phyloP scores from a whole-genome alignment of 805 yeast genomes.

The Cyberlindnera samutprakarnensis region DNA sequence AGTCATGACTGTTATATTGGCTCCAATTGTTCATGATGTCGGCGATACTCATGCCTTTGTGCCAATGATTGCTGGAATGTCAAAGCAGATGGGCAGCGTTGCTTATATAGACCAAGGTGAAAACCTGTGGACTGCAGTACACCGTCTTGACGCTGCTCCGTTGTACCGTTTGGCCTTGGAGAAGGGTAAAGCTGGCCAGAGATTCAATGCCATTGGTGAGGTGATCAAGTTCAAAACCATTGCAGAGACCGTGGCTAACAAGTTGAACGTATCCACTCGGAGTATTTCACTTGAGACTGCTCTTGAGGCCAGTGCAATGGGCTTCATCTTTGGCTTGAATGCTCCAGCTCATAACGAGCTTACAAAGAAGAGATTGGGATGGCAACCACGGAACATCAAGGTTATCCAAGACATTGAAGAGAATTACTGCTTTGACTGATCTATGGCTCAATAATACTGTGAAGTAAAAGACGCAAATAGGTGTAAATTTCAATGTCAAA shows the following conservation, averaged over 20 bases:
- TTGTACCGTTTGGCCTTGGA: constrained; percentile 23
- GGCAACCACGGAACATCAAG: constrained; percentile 19
- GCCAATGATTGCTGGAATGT: constrained; percentile 18
- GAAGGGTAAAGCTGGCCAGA: constrained; percentile 20
- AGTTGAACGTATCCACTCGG: constrained; percentile 9
- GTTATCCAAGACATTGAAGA: constrained; percentile 17
- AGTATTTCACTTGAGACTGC: constrained; percentile 13
- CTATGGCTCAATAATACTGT: too few relatives aligned
- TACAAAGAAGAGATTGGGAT: constrained; percentile 19
- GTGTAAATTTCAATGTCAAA: too few relatives aligned
- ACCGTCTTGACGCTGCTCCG: constrained; percentile 26
- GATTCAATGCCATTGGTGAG: constrained; percentile 23
- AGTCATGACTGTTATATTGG: constrained; percentile 20
- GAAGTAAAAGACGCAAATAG: too few relatives aligned
- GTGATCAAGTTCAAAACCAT: constrained; percentile 19
- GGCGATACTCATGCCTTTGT: constrained; percentile 24
- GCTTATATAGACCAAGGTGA: constrained; percentile 29
- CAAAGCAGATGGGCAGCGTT: constrained; percentile 25
- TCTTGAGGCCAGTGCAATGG: neutral
- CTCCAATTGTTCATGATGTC: constrained; percentile 29
- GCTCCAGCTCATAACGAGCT: constrained; percentile 10
- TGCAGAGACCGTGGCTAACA: constrained; percentile 21
- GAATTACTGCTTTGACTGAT: neutral
- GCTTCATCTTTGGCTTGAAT: constrained; percentile 6
- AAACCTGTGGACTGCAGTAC: constrained; percentile 26